Evolutionary conservation across 2,329 filamentous ascomycete genomes (phyloP).

Genomic region (Penicillium polonicum): DNA sequence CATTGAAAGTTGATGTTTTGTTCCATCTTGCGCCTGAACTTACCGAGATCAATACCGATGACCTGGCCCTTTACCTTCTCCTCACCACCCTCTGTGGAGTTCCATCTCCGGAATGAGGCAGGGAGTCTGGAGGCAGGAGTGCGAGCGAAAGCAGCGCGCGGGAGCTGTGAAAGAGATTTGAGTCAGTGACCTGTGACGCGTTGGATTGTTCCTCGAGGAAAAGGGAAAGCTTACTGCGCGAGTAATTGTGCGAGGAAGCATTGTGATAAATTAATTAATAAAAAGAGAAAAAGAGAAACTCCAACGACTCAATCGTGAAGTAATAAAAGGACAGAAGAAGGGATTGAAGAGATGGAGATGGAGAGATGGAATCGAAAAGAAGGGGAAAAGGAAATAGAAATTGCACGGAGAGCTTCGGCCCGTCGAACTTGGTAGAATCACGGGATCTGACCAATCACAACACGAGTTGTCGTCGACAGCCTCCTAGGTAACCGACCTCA

Average conservation of each 20-base stretch:
- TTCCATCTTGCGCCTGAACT: slow-evolving; percentile 33
- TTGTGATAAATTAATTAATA: slow-evolving; percentile 51
- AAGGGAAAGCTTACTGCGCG: slow-evolving; percentile 63
- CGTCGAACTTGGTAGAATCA: slow-evolving; percentile 42
- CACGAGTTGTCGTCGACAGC: neutral
- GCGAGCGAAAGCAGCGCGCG: slow-evolving; percentile 72
- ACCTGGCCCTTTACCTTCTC: slow-evolving; percentile 92
- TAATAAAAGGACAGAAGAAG: slow-evolving; percentile 21
- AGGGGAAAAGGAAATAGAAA: slow-evolving; percentile 32
- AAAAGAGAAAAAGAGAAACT: slow-evolving; percentile 32
- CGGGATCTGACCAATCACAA: slow-evolving; percentile 22
- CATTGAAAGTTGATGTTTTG: neutral
- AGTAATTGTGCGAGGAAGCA: slow-evolving; percentile 70
- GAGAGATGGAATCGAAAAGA: slow-evolving; percentile 21
- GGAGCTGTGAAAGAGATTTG: slow-evolving; percentile 57
- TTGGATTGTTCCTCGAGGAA: slow-evolving; percentile 3
- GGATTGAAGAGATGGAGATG: slow-evolving; percentile 19
- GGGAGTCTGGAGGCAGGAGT: slow-evolving; percentile 68
- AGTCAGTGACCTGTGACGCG: slow-evolving; percentile 26
- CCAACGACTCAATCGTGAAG: slow-evolving; percentile 38
- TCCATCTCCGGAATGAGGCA: slow-evolving; percentile 63
- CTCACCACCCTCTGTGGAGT: slow-evolving; percentile 55
- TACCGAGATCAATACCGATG: slow-evolving; percentile 97
- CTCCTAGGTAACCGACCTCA: slow-evolving; percentile 20
- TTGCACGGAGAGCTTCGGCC: slow-evolving; percentile 38